Evolutionary conservation across 495 filamentous ascomycete genomes (phyloP).

Genomic region (Trichoderma erinaceum): DNA sequence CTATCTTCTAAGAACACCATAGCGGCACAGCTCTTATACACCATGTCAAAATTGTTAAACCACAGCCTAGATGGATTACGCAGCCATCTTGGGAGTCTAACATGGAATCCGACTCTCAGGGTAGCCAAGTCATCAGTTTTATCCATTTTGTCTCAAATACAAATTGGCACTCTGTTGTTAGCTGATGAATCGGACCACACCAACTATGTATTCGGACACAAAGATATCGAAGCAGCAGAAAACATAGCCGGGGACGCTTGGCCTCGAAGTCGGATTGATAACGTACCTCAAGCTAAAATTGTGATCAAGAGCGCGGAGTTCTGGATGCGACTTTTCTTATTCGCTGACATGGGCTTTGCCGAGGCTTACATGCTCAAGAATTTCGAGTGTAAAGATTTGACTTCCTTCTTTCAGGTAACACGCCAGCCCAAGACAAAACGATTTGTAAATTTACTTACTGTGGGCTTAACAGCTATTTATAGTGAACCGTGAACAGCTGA

Average conservation of each 20-base stretch:
- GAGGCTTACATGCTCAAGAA: slow-evolving; percentile 68
- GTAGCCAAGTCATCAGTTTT: slow-evolving; percentile 35
- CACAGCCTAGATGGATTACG: not conserved
- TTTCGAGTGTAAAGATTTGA: slow-evolving; percentile 55
- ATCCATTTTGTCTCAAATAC: slow-evolving; percentile 36
- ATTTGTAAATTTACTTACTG: slow-evolving; percentile 10
- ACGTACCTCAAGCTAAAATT: slow-evolving; percentile 37
- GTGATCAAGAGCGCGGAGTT: slow-evolving; percentile 54
- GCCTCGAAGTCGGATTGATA: slow-evolving; percentile 21
- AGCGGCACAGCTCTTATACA: not conserved
- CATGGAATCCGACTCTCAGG: slow-evolving; percentile 34
- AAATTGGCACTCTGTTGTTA: slow-evolving; percentile 37
- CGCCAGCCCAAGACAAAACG: no score
- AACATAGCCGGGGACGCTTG: slow-evolving; percentile 24
- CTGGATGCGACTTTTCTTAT: slow-evolving; percentile 58
- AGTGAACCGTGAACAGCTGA: slow-evolving; percentile 50
- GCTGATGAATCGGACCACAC: slow-evolving; percentile 33
- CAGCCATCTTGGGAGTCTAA: not conserved
- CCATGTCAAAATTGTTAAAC: not conserved
- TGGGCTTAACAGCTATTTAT: slow-evolving; percentile 50
- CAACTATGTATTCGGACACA: slow-evolving; percentile 29
- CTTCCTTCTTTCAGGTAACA: slow-evolving; percentile 55
- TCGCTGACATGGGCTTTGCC: slow-evolving; percentile 69
- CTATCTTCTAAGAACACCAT: no score
- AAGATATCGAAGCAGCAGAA: slow-evolving; percentile 19